A percentile compares a stretch with the other conserved stretches of the same genome.
Evolutionary conservation across 1,284 basidiomycete genomes (phyloP).

Genomic region (Apiotrichum akiyoshidainum): DNA sequence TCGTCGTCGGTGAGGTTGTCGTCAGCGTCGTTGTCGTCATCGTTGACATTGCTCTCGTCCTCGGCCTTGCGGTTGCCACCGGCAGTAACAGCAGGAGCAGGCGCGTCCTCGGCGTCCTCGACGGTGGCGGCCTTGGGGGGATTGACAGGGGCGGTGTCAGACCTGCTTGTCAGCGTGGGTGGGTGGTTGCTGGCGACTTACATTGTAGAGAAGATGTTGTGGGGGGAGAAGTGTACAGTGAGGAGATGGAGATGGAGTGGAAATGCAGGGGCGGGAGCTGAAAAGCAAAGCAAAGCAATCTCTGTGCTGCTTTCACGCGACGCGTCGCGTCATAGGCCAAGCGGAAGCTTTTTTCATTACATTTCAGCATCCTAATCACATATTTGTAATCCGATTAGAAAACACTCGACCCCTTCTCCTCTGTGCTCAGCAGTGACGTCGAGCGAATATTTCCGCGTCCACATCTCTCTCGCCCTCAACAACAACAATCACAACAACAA

Average conservation of each 20-base stretch:
- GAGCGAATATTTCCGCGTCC: constrained; percentile 1
- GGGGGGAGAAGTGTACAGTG: background rate
- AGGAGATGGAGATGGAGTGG: background rate
- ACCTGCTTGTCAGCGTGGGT: background rate
- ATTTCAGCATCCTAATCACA: too few species aligned
- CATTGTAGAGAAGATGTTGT: background rate
- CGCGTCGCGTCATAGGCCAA: background rate
- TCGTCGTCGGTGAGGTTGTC: constrained; percentile 3
- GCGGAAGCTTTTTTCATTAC: background rate
- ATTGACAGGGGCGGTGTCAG: background rate
- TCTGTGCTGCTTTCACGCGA: background rate
- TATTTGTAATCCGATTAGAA: background rate
- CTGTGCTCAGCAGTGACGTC: background rate
- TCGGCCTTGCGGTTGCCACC: background rate
- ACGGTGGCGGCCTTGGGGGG: background rate
- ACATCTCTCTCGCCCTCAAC: background rate
- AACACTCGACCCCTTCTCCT: background rate
- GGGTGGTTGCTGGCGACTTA: background rate
- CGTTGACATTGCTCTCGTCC: background rate
- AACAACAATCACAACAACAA: background rate
- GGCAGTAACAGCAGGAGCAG: background rate
- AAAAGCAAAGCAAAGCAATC: background rate
- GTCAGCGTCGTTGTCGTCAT: background rate
- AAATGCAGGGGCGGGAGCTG: background rate
- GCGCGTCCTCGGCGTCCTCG: background rate